Conservation (phyloP, 78 protist genomes). For the Anaeramoeba ignava region DNA sequence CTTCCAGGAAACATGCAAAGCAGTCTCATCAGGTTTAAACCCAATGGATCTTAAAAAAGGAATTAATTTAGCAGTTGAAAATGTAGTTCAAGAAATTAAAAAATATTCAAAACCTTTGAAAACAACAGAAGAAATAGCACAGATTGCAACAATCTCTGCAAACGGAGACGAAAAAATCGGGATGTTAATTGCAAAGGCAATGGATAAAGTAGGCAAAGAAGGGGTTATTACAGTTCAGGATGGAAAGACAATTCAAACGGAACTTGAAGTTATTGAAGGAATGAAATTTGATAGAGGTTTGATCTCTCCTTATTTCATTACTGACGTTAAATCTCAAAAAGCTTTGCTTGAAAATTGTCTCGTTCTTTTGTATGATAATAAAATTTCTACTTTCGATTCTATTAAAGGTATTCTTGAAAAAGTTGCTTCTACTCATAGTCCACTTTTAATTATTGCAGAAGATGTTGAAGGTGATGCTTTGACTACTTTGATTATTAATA, state of each 20-base stretch:
- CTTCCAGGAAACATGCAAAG: conserved; percentile 81
- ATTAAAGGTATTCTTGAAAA: conserved; percentile 60
- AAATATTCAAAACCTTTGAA: conserved; percentile 61
- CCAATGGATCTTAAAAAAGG: conserved; percentile 93
- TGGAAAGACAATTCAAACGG: conserved; percentile 87
- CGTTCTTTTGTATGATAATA: too few relatives aligned
- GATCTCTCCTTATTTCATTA: conserved; percentile 89
- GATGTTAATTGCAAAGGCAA: conserved; percentile 82
- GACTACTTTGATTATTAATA: conserved; percentile 78
- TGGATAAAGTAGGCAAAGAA: conserved; percentile 93
- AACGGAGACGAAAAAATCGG: conserved; percentile 93
- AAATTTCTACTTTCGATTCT: too few relatives aligned
- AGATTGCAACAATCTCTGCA: conserved; percentile 97
- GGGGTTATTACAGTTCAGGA: conserved; percentile 97
- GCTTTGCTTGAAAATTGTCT: too few relatives aligned
- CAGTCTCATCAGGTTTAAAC: conserved; percentile 93
- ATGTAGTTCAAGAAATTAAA: conserved; percentile 58
- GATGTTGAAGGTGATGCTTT: conserved; percentile 88
- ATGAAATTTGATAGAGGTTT: conserved; percentile 94
- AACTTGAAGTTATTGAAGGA: conserved; percentile 91
- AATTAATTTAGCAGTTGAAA: conserved; percentile 71
- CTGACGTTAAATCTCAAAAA: conserved; percentile 70
- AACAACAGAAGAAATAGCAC: conserved; percentile 75
- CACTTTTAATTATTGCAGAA: conserved; percentile 87
- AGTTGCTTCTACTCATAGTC: conserved; percentile 61